A percentile compares a stretch with the other conserved stretches of the same genome.
Evolutionary conservation across 2,329 filamentous ascomycete genomes (phyloP).

Genomic region (Rachicladosporium sp.): DNA sequence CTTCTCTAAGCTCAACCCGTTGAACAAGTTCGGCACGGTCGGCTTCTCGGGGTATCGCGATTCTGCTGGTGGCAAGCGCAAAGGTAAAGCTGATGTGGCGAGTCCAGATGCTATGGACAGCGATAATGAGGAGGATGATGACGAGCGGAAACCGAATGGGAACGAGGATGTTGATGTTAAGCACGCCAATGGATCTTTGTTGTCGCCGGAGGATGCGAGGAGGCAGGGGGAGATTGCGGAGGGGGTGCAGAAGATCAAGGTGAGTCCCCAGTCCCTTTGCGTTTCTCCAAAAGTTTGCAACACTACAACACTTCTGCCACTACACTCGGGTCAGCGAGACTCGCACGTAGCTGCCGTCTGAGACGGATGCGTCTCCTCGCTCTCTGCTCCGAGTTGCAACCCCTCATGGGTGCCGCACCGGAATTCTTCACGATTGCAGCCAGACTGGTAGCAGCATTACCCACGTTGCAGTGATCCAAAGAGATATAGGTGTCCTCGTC

Average conservation of each 20-base stretch:
- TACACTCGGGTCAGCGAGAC: neutral
- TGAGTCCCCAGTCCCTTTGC: constrained; percentile 29
- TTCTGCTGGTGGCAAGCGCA: constrained; percentile 37
- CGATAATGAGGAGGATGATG: constrained; percentile 56
- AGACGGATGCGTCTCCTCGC: no score
- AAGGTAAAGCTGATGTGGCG: constrained; percentile 42
- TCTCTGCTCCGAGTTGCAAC: no score
- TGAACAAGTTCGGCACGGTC: constrained; percentile 77
- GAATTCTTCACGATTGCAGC: no score
- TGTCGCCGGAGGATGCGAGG: constrained; percentile 59
- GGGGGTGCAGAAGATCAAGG: constrained; percentile 70
- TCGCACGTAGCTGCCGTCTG: no score
- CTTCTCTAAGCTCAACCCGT: constrained; percentile 69
- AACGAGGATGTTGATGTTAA: constrained; percentile 52
- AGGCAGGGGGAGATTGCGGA: constrained; percentile 66
- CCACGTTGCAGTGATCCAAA: no score
- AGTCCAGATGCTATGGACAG: constrained; percentile 56
- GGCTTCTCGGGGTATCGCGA: constrained; percentile 76
- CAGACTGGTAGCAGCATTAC: no score
- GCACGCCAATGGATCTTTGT: constrained; percentile 41
- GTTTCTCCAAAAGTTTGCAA: neutral
- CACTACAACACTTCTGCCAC: neutral
- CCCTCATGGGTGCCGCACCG: no score
- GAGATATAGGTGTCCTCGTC: no score
- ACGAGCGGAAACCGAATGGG: constrained; percentile 50